phyloP scores from a whole-genome alignment of 176 grass and related monocot species.

The Oryza punctata region DNA sequence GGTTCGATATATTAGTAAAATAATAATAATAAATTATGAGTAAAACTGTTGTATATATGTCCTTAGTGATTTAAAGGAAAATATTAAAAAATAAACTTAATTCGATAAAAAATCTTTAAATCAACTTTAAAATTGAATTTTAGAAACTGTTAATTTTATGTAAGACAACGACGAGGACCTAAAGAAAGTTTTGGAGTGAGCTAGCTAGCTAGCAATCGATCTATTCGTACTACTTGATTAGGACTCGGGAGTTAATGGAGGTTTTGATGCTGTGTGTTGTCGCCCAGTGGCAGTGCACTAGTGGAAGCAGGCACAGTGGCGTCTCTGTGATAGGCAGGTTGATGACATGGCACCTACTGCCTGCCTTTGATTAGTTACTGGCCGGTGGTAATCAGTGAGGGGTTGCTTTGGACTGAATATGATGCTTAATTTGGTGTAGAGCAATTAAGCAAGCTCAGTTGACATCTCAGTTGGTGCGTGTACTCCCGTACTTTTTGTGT shows the following conservation, averaged over 20 bases:
- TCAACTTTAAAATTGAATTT: too few species aligned
- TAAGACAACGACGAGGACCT: too few species aligned
- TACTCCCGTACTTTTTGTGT: background rate
- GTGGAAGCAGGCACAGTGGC: background rate
- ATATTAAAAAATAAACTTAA: too few species aligned
- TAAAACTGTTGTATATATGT: too few species aligned
- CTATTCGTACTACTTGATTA: background rate
- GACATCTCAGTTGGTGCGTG: background rate
- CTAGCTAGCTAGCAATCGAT: background rate
- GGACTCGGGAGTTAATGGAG: background rate
- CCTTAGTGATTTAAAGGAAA: too few species aligned
- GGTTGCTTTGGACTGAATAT: background rate
- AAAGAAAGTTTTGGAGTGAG: background rate
- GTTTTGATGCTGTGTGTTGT: background rate
- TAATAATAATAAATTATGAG: too few species aligned
- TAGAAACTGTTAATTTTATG: too few species aligned
- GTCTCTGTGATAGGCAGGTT: background rate
- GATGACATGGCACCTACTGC: slow-evolving; percentile 23
- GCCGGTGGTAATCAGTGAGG: background rate
- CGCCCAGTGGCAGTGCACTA: background rate
- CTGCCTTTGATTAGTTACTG: background rate
- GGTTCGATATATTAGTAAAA: too few species aligned
- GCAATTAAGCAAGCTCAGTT: background rate
- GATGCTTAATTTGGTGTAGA: background rate
- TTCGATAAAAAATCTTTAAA: too few species aligned